These are phyloP conservation scores for Venturia effusa DNA, from an alignment of 2,329 filamentous ascomycete species.

Conservation along the genomic window DNA sequence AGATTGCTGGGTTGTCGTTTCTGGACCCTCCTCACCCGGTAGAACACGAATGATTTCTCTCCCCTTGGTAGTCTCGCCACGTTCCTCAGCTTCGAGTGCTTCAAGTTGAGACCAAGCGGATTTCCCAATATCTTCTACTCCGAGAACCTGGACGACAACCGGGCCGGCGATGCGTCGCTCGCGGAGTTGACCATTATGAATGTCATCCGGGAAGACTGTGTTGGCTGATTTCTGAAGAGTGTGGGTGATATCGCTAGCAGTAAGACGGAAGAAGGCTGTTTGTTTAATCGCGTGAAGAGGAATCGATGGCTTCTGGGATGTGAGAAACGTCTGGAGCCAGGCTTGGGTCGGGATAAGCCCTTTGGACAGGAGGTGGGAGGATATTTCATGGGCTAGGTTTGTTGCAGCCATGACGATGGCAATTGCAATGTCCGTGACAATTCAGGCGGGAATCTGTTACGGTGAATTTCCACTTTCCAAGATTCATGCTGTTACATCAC, in stretches of 20 bases:
- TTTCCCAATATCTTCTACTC: conserved; percentile 70
- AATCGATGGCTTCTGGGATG: conserved; percentile 42
- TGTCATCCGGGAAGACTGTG: conserved; percentile 46
- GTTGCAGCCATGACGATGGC: conserved; percentile 10
- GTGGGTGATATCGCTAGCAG: conserved; percentile 64
- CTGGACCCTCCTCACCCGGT: conserved; percentile 38
- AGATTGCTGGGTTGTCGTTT: conserved; percentile 17
- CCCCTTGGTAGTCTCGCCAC: conserved; percentile 64
- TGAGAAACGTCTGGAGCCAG: conserved; percentile 56
- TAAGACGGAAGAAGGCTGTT: conserved; percentile 69
- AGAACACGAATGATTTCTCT: conserved; percentile 71
- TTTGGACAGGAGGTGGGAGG: conserved; percentile 45
- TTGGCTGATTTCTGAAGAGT: conserved; percentile 35
- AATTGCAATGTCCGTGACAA: neutral
- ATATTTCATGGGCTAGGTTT: conserved; percentile 23
- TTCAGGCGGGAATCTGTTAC: neutral
- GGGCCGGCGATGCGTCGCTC: conserved; percentile 49
- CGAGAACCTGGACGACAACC: conserved; percentile 70
- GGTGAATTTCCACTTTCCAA: neutral
- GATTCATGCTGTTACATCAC: neutral
- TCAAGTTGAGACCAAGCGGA: conserved; percentile 84
- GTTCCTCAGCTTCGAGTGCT: conserved; percentile 60
- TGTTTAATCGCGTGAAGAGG: conserved; percentile 63
- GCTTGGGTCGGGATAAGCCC: conserved; percentile 43
- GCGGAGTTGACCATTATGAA: conserved; percentile 43